Conservation (phyloP, 2,329 filamentous ascomycete species). For the Hypoxylon sp. region DNA sequence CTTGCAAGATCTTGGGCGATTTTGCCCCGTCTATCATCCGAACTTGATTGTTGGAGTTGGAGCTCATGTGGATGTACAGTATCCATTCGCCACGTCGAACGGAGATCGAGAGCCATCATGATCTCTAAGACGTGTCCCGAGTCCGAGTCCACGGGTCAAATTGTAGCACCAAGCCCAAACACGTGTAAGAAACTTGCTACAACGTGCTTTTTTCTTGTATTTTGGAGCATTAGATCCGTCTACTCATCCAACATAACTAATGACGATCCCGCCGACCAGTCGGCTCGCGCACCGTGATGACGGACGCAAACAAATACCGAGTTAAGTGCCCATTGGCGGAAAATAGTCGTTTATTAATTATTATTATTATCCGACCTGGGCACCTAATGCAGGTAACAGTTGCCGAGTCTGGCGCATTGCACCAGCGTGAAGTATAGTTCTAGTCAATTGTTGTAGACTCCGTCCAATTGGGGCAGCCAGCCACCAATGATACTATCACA, state of each 20-base stretch:
- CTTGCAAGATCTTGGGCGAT: constrained; percentile 12
- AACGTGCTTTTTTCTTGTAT: too few species aligned
- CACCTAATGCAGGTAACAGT: too few species aligned
- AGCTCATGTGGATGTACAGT: constrained; percentile 10
- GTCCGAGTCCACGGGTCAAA: constrained; percentile 12
- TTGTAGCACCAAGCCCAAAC: neutral
- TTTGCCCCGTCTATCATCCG: constrained; percentile 10
- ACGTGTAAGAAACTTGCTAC: too few species aligned
- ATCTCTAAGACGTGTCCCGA: constrained; percentile 6
- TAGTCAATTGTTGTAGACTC: neutral
- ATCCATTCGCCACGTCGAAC: constrained; percentile 13
- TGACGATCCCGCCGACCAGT: neutral
- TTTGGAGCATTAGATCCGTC: too few species aligned
- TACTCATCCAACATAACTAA: too few species aligned
- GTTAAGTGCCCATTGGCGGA: constrained; percentile 7
- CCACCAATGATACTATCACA: too few species aligned
- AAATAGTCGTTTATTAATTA: constrained; percentile 15
- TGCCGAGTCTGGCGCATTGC: neutral
- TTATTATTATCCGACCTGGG: too few species aligned
- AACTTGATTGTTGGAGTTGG: constrained; percentile 6
- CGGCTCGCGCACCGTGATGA: neutral
- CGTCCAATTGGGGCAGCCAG: too few species aligned
- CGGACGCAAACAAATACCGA: constrained; percentile 11
- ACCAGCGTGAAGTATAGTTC: neutral
- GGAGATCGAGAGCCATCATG: neutral